Evolutionary conservation across 352 stramenopile species (phyloP).

Genomic region (Globisporangium middletonii): DNA sequence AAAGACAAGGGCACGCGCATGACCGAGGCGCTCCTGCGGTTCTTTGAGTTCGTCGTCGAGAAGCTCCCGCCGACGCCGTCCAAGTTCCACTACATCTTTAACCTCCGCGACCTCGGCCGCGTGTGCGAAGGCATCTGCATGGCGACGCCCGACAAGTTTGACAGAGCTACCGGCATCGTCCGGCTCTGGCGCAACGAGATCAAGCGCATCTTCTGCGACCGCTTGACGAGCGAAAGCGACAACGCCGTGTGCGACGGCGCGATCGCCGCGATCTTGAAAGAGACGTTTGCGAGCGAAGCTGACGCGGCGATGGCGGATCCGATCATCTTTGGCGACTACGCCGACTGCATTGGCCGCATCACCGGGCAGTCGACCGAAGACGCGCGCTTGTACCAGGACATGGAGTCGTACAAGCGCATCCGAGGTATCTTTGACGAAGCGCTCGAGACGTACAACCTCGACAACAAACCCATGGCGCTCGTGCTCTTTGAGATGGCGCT

Average conservation of each 20-base stretch:
- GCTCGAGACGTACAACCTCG: slow-evolving; percentile 92
- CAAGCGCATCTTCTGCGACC: slow-evolving; percentile 91
- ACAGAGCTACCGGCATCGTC: slow-evolving; percentile 59
- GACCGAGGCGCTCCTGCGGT: slow-evolving; percentile 77
- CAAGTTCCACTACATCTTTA: slow-evolving; percentile 98
- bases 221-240: slow-evolving; percentile 86
- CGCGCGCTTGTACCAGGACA: slow-evolving; percentile 90
- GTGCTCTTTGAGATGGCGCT: slow-evolving; percentile 96
- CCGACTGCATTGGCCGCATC: slow-evolving; percentile 73
- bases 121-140: slow-evolving; percentile 95
- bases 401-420: slow-evolving; percentile 89
- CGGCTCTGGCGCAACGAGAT: slow-evolving; percentile 93
- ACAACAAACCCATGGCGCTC: slow-evolving; percentile 93
- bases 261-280: slow-evolving; percentile 69
- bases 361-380: slow-evolving; percentile 69
- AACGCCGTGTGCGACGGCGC: slow-evolving; percentile 74
- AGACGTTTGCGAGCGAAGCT: slow-evolving; percentile 53
- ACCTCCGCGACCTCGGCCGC: slow-evolving; percentile 91
- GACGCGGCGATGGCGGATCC: slow-evolving; percentile 76
- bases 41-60: slow-evolving; percentile 90
- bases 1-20: slow-evolving; percentile 74
- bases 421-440: slow-evolving; percentile 91
- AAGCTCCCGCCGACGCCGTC: slow-evolving; percentile 90
- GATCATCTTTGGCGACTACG: slow-evolving; percentile 92
- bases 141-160: slow-evolving; percentile 88